Evolutionary conservation across 129 eudicot species (phyloP).

Genomic region (Saposhnikovia divaricata): DNA sequence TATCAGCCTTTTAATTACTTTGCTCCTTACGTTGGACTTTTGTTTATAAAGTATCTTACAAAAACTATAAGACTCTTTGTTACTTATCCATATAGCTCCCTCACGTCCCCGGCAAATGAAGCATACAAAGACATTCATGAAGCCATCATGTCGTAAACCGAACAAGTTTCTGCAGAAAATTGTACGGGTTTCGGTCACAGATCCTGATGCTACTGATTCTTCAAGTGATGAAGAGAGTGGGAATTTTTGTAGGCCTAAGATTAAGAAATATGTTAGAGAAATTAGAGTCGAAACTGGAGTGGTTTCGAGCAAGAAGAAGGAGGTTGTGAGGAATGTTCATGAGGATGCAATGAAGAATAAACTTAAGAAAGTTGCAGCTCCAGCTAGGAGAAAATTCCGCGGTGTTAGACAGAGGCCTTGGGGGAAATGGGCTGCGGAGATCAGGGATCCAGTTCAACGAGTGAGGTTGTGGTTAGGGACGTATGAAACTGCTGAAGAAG

Average conservation of each 20-base stretch:
- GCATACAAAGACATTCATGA: constrained; percentile 31
- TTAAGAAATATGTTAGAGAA: constrained; percentile 51
- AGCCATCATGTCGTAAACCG: not conserved
- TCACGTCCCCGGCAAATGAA: not conserved
- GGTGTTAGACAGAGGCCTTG: constrained; percentile 92
- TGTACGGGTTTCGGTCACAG: constrained; percentile 58
- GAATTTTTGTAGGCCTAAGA: constrained; percentile 43
- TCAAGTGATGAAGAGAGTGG: constrained; percentile 67
- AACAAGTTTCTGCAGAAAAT: constrained; percentile 9
- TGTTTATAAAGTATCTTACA: too few species aligned
- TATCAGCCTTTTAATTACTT: too few species aligned
- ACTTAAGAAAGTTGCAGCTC: constrained; percentile 6
- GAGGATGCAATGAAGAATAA: not conserved
- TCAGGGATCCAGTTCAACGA: constrained; percentile 64
- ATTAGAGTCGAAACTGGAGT: constrained; percentile 33
- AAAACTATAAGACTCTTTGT: too few species aligned
- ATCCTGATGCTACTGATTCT: constrained; percentile 89
- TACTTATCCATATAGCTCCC: too few species aligned
- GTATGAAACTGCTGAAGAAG: constrained; percentile 83
- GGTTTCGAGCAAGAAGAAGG: not conserved
- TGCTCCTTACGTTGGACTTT: too few species aligned
- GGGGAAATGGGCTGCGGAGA: constrained; percentile 98
- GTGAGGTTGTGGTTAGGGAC: constrained; percentile 84
- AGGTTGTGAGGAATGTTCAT: constrained; percentile 12
- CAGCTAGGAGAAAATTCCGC: constrained; percentile 45